These are phyloP conservation scores for Fusarium sublunatum DNA, from an alignment of 2,329 filamentous ascomycete genomes.

Conservation along the genomic window DNA sequence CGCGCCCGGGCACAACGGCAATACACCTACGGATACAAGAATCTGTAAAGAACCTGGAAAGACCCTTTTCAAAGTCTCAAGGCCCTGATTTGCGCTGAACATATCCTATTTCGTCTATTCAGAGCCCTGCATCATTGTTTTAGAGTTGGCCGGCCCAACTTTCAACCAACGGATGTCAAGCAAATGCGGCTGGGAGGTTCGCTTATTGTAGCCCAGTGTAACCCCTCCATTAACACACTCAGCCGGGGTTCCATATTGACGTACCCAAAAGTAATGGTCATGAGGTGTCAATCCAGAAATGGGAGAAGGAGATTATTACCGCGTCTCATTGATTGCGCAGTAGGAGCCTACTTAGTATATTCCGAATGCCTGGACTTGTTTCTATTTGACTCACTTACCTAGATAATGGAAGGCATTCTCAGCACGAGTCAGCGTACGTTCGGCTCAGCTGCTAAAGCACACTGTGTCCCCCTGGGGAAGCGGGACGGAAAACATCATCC, in stretches of 20 bases:
- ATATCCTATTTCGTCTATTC: conserved; percentile 17
- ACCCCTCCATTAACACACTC: conserved; percentile 9
- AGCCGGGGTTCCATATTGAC: too few relatives aligned
- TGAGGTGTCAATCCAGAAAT: not conserved
- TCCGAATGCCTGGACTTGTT: too few relatives aligned
- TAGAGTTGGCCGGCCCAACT: not conserved
- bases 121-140: not conserved
- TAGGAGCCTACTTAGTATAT: too few relatives aligned
- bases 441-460: conserved; percentile 12
- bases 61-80: conserved; percentile 2
- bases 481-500: conserved; percentile 20
- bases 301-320: not conserved
- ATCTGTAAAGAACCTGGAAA: too few relatives aligned
- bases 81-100: conserved; percentile 20
- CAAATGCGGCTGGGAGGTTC: not conserved
- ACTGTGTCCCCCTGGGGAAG: conserved; percentile 20
- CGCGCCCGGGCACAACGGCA: conserved; percentile 19
- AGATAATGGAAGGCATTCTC: too few relatives aligned
- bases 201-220: not conserved
- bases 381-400: too few relatives aligned
- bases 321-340: not conserved
- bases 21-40: not conserved
- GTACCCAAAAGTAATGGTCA: too few relatives aligned
- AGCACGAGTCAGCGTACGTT: too few relatives aligned
- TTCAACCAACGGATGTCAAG: not conserved